Percentiles rank a stretch among this genome's conserved stretches.
These are phyloP conservation scores for Porogramme epimiltina DNA, from an alignment of 1,284 basidiomycete genomes.

Conservation along the genomic window DNA sequence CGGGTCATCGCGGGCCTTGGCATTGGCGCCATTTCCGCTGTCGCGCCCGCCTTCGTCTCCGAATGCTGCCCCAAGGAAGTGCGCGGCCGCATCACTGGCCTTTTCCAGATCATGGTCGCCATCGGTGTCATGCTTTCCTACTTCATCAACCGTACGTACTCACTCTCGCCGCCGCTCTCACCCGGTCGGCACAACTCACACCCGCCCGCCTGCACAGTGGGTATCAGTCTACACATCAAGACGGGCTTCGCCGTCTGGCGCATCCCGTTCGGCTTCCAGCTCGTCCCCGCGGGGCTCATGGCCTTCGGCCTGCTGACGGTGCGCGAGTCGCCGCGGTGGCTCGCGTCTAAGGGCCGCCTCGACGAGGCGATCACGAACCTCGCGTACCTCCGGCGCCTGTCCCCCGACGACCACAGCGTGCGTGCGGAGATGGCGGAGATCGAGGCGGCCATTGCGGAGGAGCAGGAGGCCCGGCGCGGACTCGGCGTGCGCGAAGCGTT, in stretches of 20 bases:
- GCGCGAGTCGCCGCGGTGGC: conserved; percentile 45
- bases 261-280: conserved; percentile 75
- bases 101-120: conserved; percentile 85
- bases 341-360: conserved; percentile 36
- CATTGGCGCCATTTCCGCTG: conserved; percentile 67
- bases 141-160: conserved; percentile 67
- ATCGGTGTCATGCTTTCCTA: conserved; percentile 78
- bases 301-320: conserved; percentile 71
- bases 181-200: not conserved
- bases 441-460: conserved; percentile 67
- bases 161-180: conserved; percentile 2
- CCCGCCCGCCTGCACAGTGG: conserved; percentile 43
- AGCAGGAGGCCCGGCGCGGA: conserved; percentile 54
- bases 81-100: conserved; percentile 69
- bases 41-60: conserved; percentile 76
- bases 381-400: conserved; percentile 60
- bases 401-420: conserved; percentile 48
- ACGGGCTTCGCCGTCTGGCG: conserved; percentile 61
- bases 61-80: conserved; percentile 81
- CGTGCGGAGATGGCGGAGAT: conserved; percentile 62
- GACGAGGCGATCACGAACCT: conserved; percentile 38
- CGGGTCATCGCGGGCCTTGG: conserved; percentile 73
- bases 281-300: conserved; percentile 82
- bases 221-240: conserved; percentile 56
- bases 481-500: conserved; percentile 66